Evolutionary conservation across 805 yeast genomes (phyloP).

Genomic region (Ogataea siamensis): DNA sequence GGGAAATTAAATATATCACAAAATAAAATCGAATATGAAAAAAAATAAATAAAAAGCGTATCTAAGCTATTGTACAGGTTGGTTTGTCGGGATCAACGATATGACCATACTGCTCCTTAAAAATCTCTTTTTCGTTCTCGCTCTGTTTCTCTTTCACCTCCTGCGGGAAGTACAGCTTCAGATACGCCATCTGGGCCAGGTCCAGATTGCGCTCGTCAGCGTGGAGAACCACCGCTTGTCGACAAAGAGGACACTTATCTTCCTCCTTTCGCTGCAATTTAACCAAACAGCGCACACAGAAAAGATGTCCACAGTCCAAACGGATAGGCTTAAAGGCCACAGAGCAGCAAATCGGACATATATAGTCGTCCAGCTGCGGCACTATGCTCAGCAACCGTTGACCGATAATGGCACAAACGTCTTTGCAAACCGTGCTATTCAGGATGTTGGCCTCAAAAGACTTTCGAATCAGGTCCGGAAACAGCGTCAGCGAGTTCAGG

Average conservation of each 20-base stretch:
- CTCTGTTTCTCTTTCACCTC: slow-evolving; percentile 63
- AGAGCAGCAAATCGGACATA: slow-evolving; percentile 69
- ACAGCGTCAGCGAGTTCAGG: slow-evolving; percentile 43
- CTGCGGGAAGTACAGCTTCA: slow-evolving; percentile 61
- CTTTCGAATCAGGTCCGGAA: slow-evolving; percentile 37
- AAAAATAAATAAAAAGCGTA: neutral
- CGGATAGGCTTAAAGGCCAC: slow-evolving; percentile 73
- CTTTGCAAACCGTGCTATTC: slow-evolving; percentile 45
- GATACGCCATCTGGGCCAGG: slow-evolving; percentile 45
- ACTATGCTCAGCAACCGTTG: slow-evolving; percentile 51
- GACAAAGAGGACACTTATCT: slow-evolving; percentile 67
- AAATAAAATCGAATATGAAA: neutral
- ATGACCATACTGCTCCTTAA: slow-evolving; percentile 41
- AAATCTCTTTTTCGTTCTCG: slow-evolving; percentile 49
- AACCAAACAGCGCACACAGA: slow-evolving; percentile 71
- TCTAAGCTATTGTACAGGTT: slow-evolving; percentile 21
- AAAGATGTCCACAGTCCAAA: slow-evolving; percentile 61
- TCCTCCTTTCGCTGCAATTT: slow-evolving; percentile 59
- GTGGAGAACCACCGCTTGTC: slow-evolving; percentile 48
- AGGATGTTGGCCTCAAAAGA: slow-evolving; percentile 23
- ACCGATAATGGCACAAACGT: slow-evolving; percentile 55
- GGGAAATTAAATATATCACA: neutral
- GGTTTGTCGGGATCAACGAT: slow-evolving; percentile 30
- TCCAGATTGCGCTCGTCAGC: slow-evolving; percentile 67
- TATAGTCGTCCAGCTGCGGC: slow-evolving; percentile 75